Evolutionary conservation across 2,329 filamentous ascomycete genomes (phyloP).

Genomic region (Sporothrix luriei): DNA sequence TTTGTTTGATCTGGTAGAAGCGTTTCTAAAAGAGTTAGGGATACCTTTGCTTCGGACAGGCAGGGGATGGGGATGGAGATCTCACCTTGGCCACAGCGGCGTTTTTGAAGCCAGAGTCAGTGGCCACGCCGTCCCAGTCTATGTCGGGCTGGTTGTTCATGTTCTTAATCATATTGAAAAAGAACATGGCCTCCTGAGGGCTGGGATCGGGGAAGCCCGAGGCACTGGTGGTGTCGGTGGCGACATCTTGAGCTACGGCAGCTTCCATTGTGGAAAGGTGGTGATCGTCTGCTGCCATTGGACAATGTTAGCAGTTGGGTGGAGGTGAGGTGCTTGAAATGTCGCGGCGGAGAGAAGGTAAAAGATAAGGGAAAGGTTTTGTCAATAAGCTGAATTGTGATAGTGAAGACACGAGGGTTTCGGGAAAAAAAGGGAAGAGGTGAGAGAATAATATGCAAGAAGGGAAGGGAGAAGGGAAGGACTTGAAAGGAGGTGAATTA

Average conservation of each 20-base stretch:
- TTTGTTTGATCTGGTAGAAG: conserved; percentile 55
- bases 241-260: neutral
- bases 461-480: too few relatives aligned
- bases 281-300: neutral
- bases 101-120: conserved; percentile 50
- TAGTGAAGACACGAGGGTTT: neutral
- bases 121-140: conserved; percentile 54
- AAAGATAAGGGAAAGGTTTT: neutral
- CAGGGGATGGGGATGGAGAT: neutral
- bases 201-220: conserved; percentile 42
- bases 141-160: conserved; percentile 49
- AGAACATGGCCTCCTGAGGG: conserved; percentile 49
- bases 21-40: conserved; percentile 39
- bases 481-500: neutral
- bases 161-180: conserved; percentile 51
- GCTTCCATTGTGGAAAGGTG: neutral
- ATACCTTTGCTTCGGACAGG: neutral
- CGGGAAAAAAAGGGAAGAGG: too few relatives aligned
- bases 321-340: neutral
- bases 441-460: too few relatives aligned
- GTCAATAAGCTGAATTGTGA: neutral
- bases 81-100: conserved; percentile 50
- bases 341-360: neutral
- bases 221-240: neutral
- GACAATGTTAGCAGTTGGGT: neutral